These are phyloP conservation scores for Diplosphaera chodatii DNA, from an alignment of 139 green algal genomes.

Conservation along the genomic window DNA sequence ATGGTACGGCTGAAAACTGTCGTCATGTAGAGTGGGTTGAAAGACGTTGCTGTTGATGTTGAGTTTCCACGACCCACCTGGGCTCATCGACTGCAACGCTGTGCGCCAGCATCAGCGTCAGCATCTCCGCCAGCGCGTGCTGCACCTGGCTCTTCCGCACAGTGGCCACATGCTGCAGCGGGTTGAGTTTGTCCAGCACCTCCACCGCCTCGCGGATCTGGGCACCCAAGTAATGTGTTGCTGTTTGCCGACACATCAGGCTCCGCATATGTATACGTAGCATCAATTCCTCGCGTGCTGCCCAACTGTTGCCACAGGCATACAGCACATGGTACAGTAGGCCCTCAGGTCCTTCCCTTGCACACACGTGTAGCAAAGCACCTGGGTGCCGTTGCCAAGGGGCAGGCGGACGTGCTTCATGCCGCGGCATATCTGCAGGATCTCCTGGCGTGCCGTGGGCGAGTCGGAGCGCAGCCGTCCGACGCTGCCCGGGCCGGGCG, in stretches of 20 bases:
- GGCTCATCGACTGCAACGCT: slow-evolving; percentile 4
- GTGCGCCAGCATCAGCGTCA: slow-evolving; percentile 58
- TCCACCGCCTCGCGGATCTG: slow-evolving; percentile 9
- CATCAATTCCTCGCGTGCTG: too few species aligned
- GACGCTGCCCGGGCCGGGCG: neutral
- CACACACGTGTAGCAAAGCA: neutral
- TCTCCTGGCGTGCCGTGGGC: slow-evolving; percentile 13
- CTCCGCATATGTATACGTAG: too few species aligned
- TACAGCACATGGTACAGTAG: too few species aligned
- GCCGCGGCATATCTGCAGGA: slow-evolving; percentile 37
- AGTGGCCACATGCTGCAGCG: slow-evolving; percentile 55
- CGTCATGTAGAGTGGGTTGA: too few species aligned
- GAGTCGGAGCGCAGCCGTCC: neutral
- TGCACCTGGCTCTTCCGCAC: slow-evolving; percentile 80
- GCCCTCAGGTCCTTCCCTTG: too few species aligned
- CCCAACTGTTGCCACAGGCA: too few species aligned
- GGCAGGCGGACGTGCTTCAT: slow-evolving; percentile 21
- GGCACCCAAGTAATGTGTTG: too few species aligned
- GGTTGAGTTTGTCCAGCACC: slow-evolving; percentile 43
- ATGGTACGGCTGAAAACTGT: too few species aligned
- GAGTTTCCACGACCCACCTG: neutral
- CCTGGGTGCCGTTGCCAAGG: slow-evolving; percentile 13
- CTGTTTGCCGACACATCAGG: too few species aligned
- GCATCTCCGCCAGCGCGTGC: slow-evolving; percentile 64
- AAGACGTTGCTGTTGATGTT: too few species aligned